Percentiles rank a stretch among this genome's conserved stretches.
Evolutionary conservation across 257 asterid species (phyloP).

Genomic region (Solanum boliviense): DNA sequence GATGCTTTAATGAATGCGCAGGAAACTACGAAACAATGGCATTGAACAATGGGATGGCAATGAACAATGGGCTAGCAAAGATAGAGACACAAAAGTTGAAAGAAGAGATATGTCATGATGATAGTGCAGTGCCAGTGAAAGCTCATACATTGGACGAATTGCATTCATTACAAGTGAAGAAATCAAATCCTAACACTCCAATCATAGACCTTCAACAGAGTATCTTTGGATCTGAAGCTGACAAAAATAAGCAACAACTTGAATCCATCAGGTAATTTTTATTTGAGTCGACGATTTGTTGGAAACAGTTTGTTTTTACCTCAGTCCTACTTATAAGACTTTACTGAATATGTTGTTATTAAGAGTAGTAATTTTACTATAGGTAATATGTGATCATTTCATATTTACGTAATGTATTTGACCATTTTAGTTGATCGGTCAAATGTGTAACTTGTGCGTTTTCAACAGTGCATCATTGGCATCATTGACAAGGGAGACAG

Average conservation of each 20-base stretch:
- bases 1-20: not conserved
- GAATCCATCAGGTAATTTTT: constrained; percentile 57
- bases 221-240: constrained; percentile 26
- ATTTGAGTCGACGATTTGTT: not conserved
- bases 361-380: too few species aligned
- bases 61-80: constrained; percentile 29
- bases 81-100: constrained; percentile 52
- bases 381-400: not conserved
- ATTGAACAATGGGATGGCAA: not conserved
- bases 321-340: not conserved
- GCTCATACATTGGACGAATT: constrained; percentile 71
- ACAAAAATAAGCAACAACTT: constrained; percentile 64
- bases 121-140: constrained; percentile 55
- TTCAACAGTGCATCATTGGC: constrained; percentile 65
- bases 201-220: constrained; percentile 21
- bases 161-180: constrained; percentile 87
- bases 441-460: not conserved
- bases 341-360: too few species aligned
- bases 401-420: not conserved
- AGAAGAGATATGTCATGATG: constrained; percentile 64
- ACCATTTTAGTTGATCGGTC: not conserved
- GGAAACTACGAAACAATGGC: not conserved
- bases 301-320: not conserved
- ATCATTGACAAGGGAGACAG: constrained; percentile 75
- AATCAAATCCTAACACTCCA: constrained; percentile 71